These are phyloP conservation scores for Alisma plantagoaquatica DNA, from an alignment of 106 monocot genomes.

Conservation along the genomic window DNA sequence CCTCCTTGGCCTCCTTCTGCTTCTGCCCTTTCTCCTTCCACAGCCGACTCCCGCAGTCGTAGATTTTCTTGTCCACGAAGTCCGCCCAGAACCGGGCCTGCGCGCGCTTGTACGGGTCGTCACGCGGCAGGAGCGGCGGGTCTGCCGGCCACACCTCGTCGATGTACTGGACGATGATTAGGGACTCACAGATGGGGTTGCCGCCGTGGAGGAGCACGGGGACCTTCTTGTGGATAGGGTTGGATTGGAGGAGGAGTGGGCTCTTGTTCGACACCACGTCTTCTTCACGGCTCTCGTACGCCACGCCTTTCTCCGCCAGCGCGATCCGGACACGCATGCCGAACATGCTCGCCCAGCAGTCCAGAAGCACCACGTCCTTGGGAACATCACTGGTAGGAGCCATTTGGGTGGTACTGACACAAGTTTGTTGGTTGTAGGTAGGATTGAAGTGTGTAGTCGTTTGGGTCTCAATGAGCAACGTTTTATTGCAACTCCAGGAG, in stretches of 20 bases:
- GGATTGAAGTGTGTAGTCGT: too few species aligned
- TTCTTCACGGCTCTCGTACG: slow-evolving; percentile 35
- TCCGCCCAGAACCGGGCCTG: slow-evolving; percentile 23
- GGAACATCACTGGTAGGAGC: too few species aligned
- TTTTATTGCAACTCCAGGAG: too few species aligned
- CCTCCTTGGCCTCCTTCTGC: slow-evolving; percentile 34
- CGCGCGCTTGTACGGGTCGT: slow-evolving; percentile 4
- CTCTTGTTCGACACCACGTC: slow-evolving; percentile 34
- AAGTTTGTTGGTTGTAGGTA: too few species aligned
- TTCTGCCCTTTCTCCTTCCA: slow-evolving; percentile 33
- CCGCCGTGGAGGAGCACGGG: too few species aligned
- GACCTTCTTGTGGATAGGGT: slow-evolving; percentile 60
- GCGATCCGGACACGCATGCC: slow-evolving; percentile 27
- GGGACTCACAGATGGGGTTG: slow-evolving; percentile 39
- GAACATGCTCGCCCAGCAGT: slow-evolving; percentile 33
- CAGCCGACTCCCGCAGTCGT: slow-evolving; percentile 33
- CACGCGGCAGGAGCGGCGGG: too few species aligned
- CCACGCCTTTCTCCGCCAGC: slow-evolving; percentile 29
- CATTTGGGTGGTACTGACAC: not conserved
- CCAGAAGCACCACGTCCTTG: slow-evolving; percentile 20
- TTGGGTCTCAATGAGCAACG: too few species aligned
- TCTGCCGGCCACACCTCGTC: too few species aligned
- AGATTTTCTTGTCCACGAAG: slow-evolving; percentile 17
- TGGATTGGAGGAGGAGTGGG: slow-evolving; percentile 30
- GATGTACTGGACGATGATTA: too few species aligned